Base-by-base conservation (phyloP, 2,329 filamentous ascomycete species). In the Penicillium paneum region DNA sequence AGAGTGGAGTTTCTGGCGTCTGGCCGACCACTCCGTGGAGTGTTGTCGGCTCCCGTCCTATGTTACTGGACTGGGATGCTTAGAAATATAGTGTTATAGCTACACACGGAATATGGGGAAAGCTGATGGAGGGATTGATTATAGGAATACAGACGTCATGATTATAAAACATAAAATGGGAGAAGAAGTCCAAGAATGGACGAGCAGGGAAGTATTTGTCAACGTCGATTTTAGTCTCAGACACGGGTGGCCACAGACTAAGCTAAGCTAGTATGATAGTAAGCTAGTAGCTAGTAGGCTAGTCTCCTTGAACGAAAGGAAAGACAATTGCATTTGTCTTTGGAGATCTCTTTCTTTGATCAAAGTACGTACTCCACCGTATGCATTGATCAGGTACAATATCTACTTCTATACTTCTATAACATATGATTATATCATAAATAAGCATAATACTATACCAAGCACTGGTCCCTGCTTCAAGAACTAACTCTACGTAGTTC, bases 21-120 rank as follows among this genome's bases (percentile, higher is more conserved):
- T 42, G n/a, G 29, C 34, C 57, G 51, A 42, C 55, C 49, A 57
- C 40, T 24, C 55, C 42, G 48, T 17, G 40, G n/a, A n/a, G 10
- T 10, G 29, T 1, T 21, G 6, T 11, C 4, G 44, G 29, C 28
- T 40, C 17, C 26, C 26, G 28, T 15, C 4, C 10, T 36, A 13
- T 8, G 13, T 39, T 21, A 13, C 36, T 35, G 7, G 29, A 26
- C 28, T 29, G n/a, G 5, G 5, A 26, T 34, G 1, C 11, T 28
- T 28, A 24, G 6, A 26, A 6, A 19, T 10, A 5, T 3, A n/a
- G 24, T 40, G 11, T 11, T 32, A n/a, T 32, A 31, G 17, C 3
- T 13, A 21, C 15, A n/a, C n/a, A n/a, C n/a, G 3, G 8, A 31
- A 31, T 8, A n/a, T 24, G 13, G 13, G 15, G 13, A 11, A 34